Evolutionary conservation across 805 yeast genomes (phyloP).

Genomic region (Wickerhamiella sergipiensis): DNA sequence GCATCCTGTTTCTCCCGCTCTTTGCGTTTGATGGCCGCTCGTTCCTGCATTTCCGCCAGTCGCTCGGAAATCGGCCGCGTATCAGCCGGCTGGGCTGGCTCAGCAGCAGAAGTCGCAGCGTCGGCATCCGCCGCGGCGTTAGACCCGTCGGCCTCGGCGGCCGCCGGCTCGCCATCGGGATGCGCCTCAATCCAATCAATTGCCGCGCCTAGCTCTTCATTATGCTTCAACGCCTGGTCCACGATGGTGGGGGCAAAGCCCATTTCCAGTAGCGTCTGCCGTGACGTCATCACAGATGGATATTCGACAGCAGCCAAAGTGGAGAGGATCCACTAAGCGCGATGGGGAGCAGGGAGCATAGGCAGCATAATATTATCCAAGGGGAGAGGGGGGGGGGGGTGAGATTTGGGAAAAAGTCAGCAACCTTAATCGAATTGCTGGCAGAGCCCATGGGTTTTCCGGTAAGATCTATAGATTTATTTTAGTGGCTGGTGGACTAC

Average conservation of each 20-base stretch:
- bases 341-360: not conserved
- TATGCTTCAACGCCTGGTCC: conserved; percentile 19
- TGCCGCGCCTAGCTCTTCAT: conserved; percentile 18
- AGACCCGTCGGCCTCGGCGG: conserved; percentile 9
- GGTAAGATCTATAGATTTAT: no score
- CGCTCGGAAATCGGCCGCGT: conserved; percentile 19
- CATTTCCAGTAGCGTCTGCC: conserved; percentile 19
- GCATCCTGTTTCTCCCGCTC: conserved; percentile 21
- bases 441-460: no score
- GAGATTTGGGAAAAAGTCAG: not conserved
- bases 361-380: not conserved
- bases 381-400: not conserved
- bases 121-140: conserved; percentile 11
- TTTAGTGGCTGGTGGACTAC: no score
- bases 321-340: not conserved
- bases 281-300: conserved; percentile 1
- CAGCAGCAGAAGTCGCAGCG: conserved; percentile 1
- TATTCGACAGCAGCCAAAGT: not conserved
- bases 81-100: conserved; percentile 1
- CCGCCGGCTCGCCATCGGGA: conserved; percentile 5
- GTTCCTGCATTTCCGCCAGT: conserved; percentile 20
- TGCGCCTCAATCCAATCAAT: conserved; percentile 23
- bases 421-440: not conserved
- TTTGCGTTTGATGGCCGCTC: conserved; percentile 22
- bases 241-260: conserved; percentile 23